These are phyloP conservation scores for Termitomyces sp. DNA, from an alignment of 768 basidiomycete genomes.

Conservation along the genomic window DNA sequence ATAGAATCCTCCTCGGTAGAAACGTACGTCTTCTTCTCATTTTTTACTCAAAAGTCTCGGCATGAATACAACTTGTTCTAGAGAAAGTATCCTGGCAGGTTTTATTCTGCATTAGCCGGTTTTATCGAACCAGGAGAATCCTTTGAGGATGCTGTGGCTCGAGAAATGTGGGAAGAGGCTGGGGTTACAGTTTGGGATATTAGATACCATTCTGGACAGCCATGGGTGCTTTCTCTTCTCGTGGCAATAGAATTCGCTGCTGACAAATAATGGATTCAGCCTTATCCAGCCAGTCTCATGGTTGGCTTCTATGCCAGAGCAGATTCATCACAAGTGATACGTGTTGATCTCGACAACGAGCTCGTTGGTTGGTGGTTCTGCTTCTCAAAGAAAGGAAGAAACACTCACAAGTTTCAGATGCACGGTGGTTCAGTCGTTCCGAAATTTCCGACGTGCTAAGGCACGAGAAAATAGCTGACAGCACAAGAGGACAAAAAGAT, in stretches of 20 bases:
- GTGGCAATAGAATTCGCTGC: not conserved
- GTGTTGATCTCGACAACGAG: slow-evolving; percentile 90
- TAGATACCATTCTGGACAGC: slow-evolving; percentile 80
- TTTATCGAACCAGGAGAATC: slow-evolving; percentile 94
- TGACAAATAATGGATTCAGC: slow-evolving; percentile 37
- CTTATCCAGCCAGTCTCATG: slow-evolving; percentile 89
- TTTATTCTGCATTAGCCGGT: slow-evolving; percentile 89
- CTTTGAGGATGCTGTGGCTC: slow-evolving; percentile 86
- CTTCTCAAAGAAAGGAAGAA: not conserved
- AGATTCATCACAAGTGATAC: slow-evolving; percentile 66
- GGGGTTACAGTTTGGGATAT: slow-evolving; percentile 84
- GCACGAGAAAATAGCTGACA: slow-evolving; percentile 43
- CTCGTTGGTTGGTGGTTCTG: slow-evolving; percentile 59
- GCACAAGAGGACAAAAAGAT: slow-evolving; percentile 27
- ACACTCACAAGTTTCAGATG: slow-evolving; percentile 45
- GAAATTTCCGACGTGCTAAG: slow-evolving; percentile 62
- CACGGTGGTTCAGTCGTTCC: slow-evolving; percentile 79
- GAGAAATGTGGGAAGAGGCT: slow-evolving; percentile 96
- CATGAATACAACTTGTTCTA: slow-evolving; percentile 16
- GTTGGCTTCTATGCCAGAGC: slow-evolving; percentile 82
- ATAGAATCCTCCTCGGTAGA: slow-evolving; percentile 82
- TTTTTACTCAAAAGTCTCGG: not conserved
- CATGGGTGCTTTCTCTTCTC: slow-evolving; percentile 51
- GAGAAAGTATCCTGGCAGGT: slow-evolving; percentile 61
- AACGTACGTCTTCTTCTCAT: slow-evolving; percentile 45